Conservation (phyloP, 305 asterid species). For the Fraxinus ornus region DNA sequence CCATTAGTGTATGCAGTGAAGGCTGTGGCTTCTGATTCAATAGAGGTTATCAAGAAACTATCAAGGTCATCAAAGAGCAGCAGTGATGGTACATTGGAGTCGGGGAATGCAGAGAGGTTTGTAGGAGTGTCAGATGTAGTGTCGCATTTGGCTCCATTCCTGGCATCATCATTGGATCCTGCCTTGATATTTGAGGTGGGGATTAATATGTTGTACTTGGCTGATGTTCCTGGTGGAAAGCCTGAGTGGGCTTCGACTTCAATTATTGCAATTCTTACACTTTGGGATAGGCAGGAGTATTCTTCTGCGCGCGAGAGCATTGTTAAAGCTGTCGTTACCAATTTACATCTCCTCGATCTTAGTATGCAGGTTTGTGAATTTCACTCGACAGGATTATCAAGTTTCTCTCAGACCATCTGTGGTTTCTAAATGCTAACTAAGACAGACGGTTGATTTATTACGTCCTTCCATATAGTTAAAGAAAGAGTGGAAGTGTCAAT, state of each 20-base stretch:
- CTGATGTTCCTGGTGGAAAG: conserved; percentile 93
- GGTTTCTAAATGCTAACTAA: background rate
- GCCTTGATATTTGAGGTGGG: conserved; percentile 88
- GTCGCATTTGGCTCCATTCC: conserved; percentile 81
- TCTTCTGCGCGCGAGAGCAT: conserved; percentile 89
- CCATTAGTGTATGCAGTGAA: conserved; percentile 79
- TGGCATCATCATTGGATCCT: conserved; percentile 84
- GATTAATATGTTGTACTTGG: conserved; percentile 83
- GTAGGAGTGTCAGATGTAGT: conserved; percentile 86
- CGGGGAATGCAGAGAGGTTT: conserved; percentile 61
- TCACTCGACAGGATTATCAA: background rate
- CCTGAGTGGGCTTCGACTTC: conserved; percentile 93
- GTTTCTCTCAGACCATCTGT: background rate
- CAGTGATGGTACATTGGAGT: conserved; percentile 33
- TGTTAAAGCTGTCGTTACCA: conserved; percentile 85
- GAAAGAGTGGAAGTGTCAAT: background rate
- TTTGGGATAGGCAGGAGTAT: conserved; percentile 93
- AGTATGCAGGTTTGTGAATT: conserved; percentile 72
- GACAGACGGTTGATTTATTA: conserved; percentile 11
- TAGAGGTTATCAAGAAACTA: conserved; percentile 68
- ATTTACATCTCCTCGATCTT: conserved; percentile 85
- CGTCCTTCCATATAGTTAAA: background rate
- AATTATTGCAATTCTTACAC: conserved; percentile 78
- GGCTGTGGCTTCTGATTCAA: conserved; percentile 75
- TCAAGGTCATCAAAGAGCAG: conserved; percentile 61